Evolutionary conservation across 1,139 yeast genomes (phyloP), one percentile per base, ranked within the genome.

Genomic region (Lodderomyces beijingensis): DNA sequence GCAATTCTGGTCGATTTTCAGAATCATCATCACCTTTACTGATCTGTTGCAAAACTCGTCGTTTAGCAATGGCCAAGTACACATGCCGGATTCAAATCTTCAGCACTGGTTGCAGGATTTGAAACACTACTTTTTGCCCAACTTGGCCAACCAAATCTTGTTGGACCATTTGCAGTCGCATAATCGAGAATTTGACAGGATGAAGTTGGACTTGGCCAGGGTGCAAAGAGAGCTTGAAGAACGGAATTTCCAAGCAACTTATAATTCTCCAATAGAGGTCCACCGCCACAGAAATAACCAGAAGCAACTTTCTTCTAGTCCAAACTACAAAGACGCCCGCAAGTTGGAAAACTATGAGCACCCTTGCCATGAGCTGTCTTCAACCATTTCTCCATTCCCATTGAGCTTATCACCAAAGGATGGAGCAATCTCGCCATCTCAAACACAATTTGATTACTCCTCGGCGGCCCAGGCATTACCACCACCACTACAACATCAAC

Each of bases 1-100:
- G 33, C 50, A 55, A 19, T 38, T 53, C 11, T 62, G 64, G 64
- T 51, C 59, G 27, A 20, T 47, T 1, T 52, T 57, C 24, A 45
- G 62, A 30, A 37, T 56, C n/a, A 34, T 41, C 8, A 33, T 36
- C 14, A 38, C 41, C 2, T 41, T 40, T 22, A 33, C 38, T n/a
- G 38, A 38, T 14, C 34, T 39, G 21, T 35, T 40, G 28, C 41
- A 43, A 33, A 31, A 24, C 28, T 37, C 38, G 11, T 38, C 42
- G 3, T 30, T 42, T 32, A 36, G 35, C 30, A 32, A 36, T 5
- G 13, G 21, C 10, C 26, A 14, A 4, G 11, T 36, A 8, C 25
- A 29, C 30, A 25, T 33, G 15, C 33, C 34, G 21, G 31, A 36
- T 11, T 31, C 39, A 12, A 31, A 20, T 21, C 32, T 35, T 11